Percentiles rank a stretch among this genome's conserved stretches.
These are phyloP conservation scores for Neospermospora avenae DNA, from an alignment of 2,329 filamentous ascomycete species.

Conservation along the genomic window DNA sequence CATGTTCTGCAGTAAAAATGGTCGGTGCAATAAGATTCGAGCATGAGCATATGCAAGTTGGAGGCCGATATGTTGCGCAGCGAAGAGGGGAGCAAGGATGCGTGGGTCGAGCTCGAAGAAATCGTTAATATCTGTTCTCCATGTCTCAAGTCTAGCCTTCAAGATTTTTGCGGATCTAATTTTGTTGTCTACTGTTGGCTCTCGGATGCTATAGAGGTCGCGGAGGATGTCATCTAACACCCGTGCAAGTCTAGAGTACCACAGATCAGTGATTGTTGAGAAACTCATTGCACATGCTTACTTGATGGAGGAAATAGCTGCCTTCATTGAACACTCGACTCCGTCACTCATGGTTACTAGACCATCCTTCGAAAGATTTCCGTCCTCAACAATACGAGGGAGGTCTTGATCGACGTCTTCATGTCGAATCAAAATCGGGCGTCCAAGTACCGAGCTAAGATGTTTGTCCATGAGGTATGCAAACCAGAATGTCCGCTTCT, in stretches of 20 bases:
- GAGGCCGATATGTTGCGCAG: conserved; percentile 9
- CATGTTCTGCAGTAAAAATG: conserved; percentile 32
- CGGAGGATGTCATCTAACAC: conserved; percentile 7
- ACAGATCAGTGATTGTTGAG: neutral
- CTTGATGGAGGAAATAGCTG: conserved; percentile 14
- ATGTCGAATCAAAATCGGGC: conserved; percentile 57
- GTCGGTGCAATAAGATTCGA: conserved; percentile 34
- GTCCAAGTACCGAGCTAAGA: conserved; percentile 59
- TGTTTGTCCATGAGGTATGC: conserved; percentile 62
- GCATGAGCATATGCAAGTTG: conserved; percentile 26
- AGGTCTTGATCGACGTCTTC: conserved; percentile 61
- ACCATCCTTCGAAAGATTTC: conserved; percentile 46
- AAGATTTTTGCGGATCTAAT: neutral
- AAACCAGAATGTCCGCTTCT: conserved; percentile 58
- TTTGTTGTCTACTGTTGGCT: neutral
- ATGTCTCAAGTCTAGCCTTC: neutral
- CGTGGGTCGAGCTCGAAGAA: conserved; percentile 10
- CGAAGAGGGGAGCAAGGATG: neutral
- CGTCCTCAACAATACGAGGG: conserved; percentile 54
- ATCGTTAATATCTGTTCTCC: conserved; percentile 5
- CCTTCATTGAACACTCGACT: conserved; percentile 5
- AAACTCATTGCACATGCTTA: neutral
- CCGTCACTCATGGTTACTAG: conserved; percentile 33
- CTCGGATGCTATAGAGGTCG: conserved; percentile 6
- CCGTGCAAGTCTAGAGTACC: conserved; percentile 5